Percentiles rank a stretch among this genome's conserved stretches.
phyloP scores from a whole-genome alignment of 345 rosid species.

The Mercurialis annua region DNA sequence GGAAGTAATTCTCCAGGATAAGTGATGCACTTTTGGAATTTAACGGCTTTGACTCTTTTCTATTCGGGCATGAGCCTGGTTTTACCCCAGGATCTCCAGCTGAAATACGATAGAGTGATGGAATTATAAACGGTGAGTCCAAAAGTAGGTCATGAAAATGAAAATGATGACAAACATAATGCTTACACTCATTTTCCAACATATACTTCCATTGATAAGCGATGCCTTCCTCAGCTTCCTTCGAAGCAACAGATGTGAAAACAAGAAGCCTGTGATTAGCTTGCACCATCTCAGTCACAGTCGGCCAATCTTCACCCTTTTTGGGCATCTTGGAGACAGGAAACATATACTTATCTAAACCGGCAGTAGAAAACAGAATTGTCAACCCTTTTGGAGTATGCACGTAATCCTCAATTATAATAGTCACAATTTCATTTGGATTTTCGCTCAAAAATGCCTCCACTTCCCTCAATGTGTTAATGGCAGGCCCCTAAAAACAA shows the following conservation, averaged over 20 bases:
- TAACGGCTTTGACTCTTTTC: conserved; percentile 77
- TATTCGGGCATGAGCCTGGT: conserved; percentile 77
- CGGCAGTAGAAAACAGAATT: conserved; percentile 69
- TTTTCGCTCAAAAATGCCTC: conserved; percentile 74
- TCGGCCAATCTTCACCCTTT: conserved; percentile 96
- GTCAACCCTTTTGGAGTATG: conserved; percentile 78
- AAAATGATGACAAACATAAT: conserved; percentile 1
- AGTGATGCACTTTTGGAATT: conserved; percentile 71
- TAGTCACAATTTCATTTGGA: conserved; percentile 84
- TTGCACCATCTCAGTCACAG: conserved; percentile 86
- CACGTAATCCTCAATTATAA: conserved; percentile 89
- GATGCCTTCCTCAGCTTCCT: conserved; percentile 95
- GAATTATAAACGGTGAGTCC: conserved; percentile 11
- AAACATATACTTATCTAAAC: conserved; percentile 77
- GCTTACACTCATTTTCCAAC: conserved; percentile 79
- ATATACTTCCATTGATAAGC: conserved; percentile 97
- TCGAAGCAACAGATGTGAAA: conserved; percentile 87
- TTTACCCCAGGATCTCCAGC: conserved; percentile 98
- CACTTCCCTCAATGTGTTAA: conserved; percentile 79
- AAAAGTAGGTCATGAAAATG: background rate
- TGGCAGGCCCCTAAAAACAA: conserved; percentile 79
- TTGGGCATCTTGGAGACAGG: conserved; percentile 90
- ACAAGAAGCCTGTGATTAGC: conserved; percentile 74
- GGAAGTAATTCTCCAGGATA: conserved; percentile 86
- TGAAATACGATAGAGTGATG: conserved; percentile 35